A percentile compares a stretch with the other conserved stretches of the same genome.
These are phyloP conservation scores for Geranium rotundifolium DNA, from an alignment of 345 rosid species.

Conservation along the genomic window DNA sequence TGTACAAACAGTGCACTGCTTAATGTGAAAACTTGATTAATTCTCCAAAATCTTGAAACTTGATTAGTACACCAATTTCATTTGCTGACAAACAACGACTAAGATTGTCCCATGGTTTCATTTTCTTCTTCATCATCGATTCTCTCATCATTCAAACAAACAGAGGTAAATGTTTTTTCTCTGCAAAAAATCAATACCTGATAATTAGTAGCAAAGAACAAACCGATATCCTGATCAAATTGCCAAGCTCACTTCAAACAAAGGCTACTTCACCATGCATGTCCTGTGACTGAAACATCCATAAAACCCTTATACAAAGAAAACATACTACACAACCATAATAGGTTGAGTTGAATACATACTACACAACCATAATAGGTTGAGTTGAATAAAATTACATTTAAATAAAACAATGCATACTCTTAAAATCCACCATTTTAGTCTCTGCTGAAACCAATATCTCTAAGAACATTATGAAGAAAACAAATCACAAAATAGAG, in stretches of 20 bases:
- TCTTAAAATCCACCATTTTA: background rate
- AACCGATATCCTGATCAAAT: background rate
- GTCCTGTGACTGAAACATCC: too few relatives aligned
- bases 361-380: too few relatives aligned
- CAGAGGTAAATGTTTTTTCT: background rate
- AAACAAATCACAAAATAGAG: too few relatives aligned
- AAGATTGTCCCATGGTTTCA: background rate
- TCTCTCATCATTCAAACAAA: background rate
- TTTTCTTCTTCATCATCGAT: too few relatives aligned
- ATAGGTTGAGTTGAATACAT: too few relatives aligned
- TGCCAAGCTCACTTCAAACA: background rate
- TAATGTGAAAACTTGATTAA: background rate
- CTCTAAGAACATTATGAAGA: background rate
- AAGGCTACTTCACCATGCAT: background rate
- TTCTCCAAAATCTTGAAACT: too few relatives aligned
- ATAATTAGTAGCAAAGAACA: background rate
- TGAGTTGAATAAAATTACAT: too few relatives aligned
- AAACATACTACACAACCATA: too few relatives aligned
- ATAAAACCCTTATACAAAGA: background rate
- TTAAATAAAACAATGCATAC: too few relatives aligned
- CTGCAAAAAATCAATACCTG: background rate
- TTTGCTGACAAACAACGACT: too few relatives aligned
- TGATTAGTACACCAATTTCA: too few relatives aligned
- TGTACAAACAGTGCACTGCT: background rate
- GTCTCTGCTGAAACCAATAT: background rate